Percentiles rank a stretch among this genome's conserved stretches.
These are phyloP conservation scores for Monosporozyma siamensis DNA, from an alignment of 805 yeast genomes.

Conservation along the genomic window DNA sequence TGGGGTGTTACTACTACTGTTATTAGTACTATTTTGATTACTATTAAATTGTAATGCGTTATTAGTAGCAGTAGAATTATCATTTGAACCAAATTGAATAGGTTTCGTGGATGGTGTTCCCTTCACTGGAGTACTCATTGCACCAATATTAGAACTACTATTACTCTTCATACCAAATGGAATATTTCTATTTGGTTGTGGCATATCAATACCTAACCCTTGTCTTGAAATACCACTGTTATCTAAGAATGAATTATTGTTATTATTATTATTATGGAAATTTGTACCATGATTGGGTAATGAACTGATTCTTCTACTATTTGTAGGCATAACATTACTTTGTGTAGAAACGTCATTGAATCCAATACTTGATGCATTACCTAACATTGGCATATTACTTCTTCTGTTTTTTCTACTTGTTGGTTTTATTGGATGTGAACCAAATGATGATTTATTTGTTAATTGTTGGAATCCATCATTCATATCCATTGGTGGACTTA, in stretches of 20 bases:
- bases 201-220: slow-evolving; percentile 1
- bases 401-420: slow-evolving; percentile 29
- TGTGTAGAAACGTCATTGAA: slow-evolving; percentile 8
- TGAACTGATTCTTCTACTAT: slow-evolving; percentile 4
- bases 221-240: not conserved
- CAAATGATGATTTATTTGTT: slow-evolving; percentile 7
- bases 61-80: not conserved
- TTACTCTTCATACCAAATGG: not conserved
- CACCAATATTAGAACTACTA: not conserved
- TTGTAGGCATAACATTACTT: slow-evolving; percentile 5
- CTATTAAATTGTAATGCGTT: not conserved
- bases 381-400: slow-evolving; percentile 22
- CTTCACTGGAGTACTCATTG: not conserved
- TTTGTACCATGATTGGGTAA: slow-evolving; percentile 3
- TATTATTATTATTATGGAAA: not conserved
- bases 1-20: not conserved
- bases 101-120: not conserved
- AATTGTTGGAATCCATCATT: slow-evolving; percentile 3
- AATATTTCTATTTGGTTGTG: slow-evolving; percentile 1
- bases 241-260: not conserved
- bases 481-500: slow-evolving; percentile 8
- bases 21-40: not conserved
- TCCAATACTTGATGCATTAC: slow-evolving; percentile 23
- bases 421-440: slow-evolving; percentile 16
- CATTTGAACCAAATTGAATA: slow-evolving; percentile 3